Base-by-base conservation (phyloP, 176 grass and related monocot genomes). In the Elaeis guineensis region DNA sequence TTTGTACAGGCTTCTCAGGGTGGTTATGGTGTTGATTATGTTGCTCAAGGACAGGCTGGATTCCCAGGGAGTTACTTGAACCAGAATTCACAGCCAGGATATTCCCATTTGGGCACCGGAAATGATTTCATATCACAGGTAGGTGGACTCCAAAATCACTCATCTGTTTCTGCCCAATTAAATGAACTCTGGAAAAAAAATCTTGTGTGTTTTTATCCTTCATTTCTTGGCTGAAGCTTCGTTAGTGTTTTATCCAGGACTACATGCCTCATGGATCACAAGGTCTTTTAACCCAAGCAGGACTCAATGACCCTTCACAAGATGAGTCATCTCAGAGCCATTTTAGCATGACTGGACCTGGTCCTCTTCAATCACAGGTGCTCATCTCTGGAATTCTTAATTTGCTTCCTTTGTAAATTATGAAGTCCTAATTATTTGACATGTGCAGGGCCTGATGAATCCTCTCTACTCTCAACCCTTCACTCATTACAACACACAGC, bases 91-190 rank as follows among this genome's bases (percentile, higher is more conserved):
- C 94, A 99, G 62, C 79, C 88, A 64, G 84, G 81, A 59, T 99
- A 99, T 61, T 77, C 91, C 26, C 91, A 90, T 78, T 77, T 87
- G 84, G 72, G 86, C 68, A 48, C 70, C 55, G 63, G 79, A 52
- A 86, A 81, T 77, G 94, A 99, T 55, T 85, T 89, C 56, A 72
- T 88, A 12, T 99, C 89, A 54, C 94, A 99, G 88, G 94, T 95
- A 22, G 23, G 24, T 75, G 50, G 16, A 49, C 54, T 49, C 21
- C 19, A 62, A 49, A 20, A 22, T 75, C 63, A 50, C 20, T 14
- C 35, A 57, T 71, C 29, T 20, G 2, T 4, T 22, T 5, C 19
- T 56, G 44, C 17, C 61, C 25, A 25, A 54, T 22, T 21, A n/a
- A 54, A 44, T 14, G 35, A 44, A 12, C 11, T 44, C 35, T 8